Base-by-base conservation (phyloP, 495 filamentous ascomycete species). In the Gamarada debralockiae region DNA sequence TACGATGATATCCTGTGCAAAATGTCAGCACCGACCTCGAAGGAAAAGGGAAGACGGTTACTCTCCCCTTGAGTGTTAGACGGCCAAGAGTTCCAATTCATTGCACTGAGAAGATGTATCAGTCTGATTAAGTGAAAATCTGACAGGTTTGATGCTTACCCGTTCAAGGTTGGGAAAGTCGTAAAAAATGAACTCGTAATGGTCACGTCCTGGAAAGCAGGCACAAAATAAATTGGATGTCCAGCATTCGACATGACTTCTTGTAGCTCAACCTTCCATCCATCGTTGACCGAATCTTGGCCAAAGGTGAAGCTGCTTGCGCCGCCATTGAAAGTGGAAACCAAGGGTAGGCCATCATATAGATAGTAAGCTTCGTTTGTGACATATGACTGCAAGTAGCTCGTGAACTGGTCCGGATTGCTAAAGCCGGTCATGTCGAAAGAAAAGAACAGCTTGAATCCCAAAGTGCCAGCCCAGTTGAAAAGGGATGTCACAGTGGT, bases 361-460 rank as follows among this genome's bases (percentile, higher is more conserved):
- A 40, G 46, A 27, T 63, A 65, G 47, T 73, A 67, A 3, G 59
- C 61, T 3, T 42, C 3, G 24, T 61, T 56, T 22, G 55, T 50
- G 12, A 55, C 59, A 50, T 65, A 71, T 8, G 57, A 47, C 31
- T 10, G 18, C 42, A 67, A 61, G 21, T 68, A 60, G 21, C 34
- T 31, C 27, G 50, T 64, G 47, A 69, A 65, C 13, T 50, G 50
- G 18, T 31, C 31, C 23, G 65, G 63, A 48, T 61, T 53, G 8
- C 44, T 65, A 15, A 58, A 62, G 15, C 33, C 15, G 0, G 42
- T 48, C 50, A 70, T 68, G 52, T 70, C 70, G 44, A 70, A 72
- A 27, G 64, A 67, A 49, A 73, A 70, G 58, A 73, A 67, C 3
- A 71, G 63, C 58, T 67, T 68, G 53, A 73, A 71, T 24, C 56